Percentiles rank a stretch among this genome's conserved stretches.
Evolutionary conservation across 1,284 basidiomycete genomes (phyloP).

Genomic region (Heterobasidion occidentale): DNA sequence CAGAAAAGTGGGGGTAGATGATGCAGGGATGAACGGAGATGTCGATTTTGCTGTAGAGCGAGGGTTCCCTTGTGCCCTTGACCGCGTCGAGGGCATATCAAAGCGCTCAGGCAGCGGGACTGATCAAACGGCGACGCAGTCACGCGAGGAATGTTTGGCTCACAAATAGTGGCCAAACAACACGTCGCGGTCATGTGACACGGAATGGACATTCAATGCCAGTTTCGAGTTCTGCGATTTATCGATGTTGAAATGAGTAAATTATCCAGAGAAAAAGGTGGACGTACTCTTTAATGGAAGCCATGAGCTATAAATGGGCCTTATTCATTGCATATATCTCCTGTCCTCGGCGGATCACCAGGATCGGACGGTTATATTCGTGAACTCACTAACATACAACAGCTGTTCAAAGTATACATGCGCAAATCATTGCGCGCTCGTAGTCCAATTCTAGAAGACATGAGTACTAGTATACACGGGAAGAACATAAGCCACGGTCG

Average conservation of each 20-base stretch:
- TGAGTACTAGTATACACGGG: no score
- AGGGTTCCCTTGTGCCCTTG: background rate
- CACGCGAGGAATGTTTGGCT: background rate
- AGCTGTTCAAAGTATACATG: no score
- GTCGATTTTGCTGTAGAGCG: background rate
- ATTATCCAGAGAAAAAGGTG: no score
- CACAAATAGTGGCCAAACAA: background rate
- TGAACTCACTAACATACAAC: no score
- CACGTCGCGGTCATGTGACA: background rate
- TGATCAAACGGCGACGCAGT: background rate
- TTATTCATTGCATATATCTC: no score
- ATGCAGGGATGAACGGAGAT: slow-evolving; percentile 11
- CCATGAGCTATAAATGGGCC: no score
- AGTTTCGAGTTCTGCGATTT: background rate
- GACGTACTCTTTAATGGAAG: no score
- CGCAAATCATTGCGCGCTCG: no score
- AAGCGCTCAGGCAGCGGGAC: background rate
- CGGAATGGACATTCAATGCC: background rate
- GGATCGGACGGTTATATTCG: no score
- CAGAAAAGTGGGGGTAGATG: slow-evolving; percentile 29
- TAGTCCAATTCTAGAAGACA: no score
- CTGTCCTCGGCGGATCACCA: no score
- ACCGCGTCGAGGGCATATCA: background rate
- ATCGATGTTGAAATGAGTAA: background rate
- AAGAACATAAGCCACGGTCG: no score